phyloP scores from a whole-genome alignment of 2,329 filamentous ascomycete species.

The Venturia effusa region DNA sequence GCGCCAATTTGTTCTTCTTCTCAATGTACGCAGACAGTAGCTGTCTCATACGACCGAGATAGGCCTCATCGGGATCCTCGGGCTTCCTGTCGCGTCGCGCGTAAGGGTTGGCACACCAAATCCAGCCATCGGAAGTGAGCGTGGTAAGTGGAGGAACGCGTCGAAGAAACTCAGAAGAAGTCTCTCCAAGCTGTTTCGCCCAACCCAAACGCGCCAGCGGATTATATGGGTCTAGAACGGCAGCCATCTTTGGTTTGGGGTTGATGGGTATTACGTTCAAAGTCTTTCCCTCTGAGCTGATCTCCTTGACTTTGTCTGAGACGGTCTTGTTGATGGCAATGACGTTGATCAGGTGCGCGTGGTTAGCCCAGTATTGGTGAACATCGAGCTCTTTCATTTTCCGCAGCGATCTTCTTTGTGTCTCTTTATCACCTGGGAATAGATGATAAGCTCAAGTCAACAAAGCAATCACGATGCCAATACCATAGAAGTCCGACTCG shows the following conservation, averaged over 20 bases:
- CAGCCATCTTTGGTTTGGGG: neutral
- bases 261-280: neutral
- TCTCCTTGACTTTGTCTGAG: neutral
- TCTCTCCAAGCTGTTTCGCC: slow-evolving; percentile 55
- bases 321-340: slow-evolving; percentile 11
- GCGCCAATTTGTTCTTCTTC: slow-evolving; percentile 38
- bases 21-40: slow-evolving; percentile 41
- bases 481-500: slow-evolving; percentile 37
- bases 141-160: slow-evolving; percentile 60
- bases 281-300: neutral
- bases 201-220: slow-evolving; percentile 41
- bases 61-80: slow-evolving; percentile 29
- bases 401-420: slow-evolving; percentile 5
- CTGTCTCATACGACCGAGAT: slow-evolving; percentile 43
- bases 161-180: slow-evolving; percentile 51
- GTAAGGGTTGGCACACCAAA: slow-evolving; percentile 60
- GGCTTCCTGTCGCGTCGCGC: slow-evolving; percentile 28
- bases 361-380: slow-evolving; percentile 16
- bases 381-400: slow-evolving; percentile 15
- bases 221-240: slow-evolving; percentile 39
- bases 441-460: slow-evolving; percentile 9
- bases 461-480: neutral
- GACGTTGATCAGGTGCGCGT: slow-evolving; percentile 17
- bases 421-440: slow-evolving; percentile 13
- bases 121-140: slow-evolving; percentile 48